Conservation (phyloP, 2,329 filamentous ascomycete species). For the Cladosporium austrohemisphaericum region DNA sequence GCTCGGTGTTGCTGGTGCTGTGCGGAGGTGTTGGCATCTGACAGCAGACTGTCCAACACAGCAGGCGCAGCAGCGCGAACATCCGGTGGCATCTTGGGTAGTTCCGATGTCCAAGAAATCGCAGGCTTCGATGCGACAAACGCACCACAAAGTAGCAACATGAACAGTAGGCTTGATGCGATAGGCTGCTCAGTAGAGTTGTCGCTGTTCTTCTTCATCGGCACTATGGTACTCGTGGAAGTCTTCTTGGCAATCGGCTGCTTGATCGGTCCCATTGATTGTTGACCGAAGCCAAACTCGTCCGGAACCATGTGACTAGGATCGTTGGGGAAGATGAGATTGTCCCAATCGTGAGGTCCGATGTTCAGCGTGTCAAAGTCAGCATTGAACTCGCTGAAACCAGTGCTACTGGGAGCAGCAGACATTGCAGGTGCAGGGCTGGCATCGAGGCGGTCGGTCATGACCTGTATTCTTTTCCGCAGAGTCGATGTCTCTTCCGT, state of each 20-base stretch:
- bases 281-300: conserved; percentile 57
- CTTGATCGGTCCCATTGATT: conserved; percentile 22
- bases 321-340: conserved; percentile 69
- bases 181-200: conserved; percentile 52
- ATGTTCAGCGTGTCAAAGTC: conserved; percentile 83
- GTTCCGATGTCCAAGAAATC: conserved; percentile 63
- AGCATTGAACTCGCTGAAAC: conserved; percentile 67
- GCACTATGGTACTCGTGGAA: conserved; percentile 20
- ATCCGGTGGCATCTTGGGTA: conserved; percentile 76
- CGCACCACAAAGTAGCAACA: conserved; percentile 94
- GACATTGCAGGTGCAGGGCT: conserved; percentile 40
- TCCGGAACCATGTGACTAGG: conserved; percentile 20
- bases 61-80: conserved; percentile 73
- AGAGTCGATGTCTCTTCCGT: conserved; percentile 87
- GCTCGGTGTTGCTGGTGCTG: conserved; percentile 8
- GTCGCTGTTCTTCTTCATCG: conserved; percentile 38
- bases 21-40: conserved; percentile 58
- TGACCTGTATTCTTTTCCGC: conserved; percentile 84
- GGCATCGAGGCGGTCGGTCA: conserved; percentile 66
- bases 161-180: conserved; percentile 79
- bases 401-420: conserved; percentile 54
- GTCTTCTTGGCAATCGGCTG: conserved; percentile 26
- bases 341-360: conserved; percentile 73
- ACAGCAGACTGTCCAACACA: conserved; percentile 75
- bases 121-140: conserved; percentile 87